A percentile compares a stretch with the other conserved stretches of the same genome.
These are phyloP conservation scores for Colletotrichum graminicola DNA, from an alignment of 2,329 filamentous ascomycete genomes.

Conservation along the genomic window DNA sequence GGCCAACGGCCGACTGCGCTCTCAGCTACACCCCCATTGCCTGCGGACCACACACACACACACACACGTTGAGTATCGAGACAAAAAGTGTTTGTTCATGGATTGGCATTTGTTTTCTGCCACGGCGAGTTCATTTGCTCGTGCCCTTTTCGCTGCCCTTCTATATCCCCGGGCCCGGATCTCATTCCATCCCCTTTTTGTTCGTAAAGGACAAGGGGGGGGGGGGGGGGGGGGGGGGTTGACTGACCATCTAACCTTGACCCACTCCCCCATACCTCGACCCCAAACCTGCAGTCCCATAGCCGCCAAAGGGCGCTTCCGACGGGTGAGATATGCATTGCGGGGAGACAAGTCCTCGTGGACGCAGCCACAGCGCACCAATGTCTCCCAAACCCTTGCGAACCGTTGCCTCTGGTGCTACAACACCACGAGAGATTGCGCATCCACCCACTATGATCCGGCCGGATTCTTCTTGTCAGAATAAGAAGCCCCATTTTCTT, in stretches of 20 bases:
- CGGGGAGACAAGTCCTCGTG: constrained; percentile 12
- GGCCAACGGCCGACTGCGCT: constrained; percentile 21
- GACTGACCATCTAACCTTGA: too few relatives aligned
- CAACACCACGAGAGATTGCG: neutral
- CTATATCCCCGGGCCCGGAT: constrained; percentile 30
- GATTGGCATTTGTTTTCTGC: constrained; percentile 32
- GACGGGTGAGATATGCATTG: constrained; percentile 20
- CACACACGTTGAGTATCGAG: neutral
- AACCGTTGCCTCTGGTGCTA: neutral
- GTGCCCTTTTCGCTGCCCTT: constrained; percentile 27
- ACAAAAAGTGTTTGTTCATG: constrained; percentile 5
- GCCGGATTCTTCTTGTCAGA: constrained; percentile 33
- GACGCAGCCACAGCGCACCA: neutral
- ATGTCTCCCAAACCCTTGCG: neutral
- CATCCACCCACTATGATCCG: constrained; percentile 22
- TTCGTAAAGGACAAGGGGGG: neutral
- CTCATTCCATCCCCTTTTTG: constrained; percentile 8
- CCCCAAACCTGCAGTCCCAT: neutral
- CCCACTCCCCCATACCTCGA: constrained; percentile 16
- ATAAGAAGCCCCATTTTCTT: constrained; percentile 31
- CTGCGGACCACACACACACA: neutral
- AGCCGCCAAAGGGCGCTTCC: too few relatives aligned
- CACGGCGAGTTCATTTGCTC: constrained; percentile 38
- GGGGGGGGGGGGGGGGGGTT: neutral
- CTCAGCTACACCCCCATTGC: too few relatives aligned